Evolutionary conservation across 2,329 filamentous ascomycete genomes (phyloP), one percentile per base, ranked within the genome.

Genomic region (Trichoderma gracile): DNA sequence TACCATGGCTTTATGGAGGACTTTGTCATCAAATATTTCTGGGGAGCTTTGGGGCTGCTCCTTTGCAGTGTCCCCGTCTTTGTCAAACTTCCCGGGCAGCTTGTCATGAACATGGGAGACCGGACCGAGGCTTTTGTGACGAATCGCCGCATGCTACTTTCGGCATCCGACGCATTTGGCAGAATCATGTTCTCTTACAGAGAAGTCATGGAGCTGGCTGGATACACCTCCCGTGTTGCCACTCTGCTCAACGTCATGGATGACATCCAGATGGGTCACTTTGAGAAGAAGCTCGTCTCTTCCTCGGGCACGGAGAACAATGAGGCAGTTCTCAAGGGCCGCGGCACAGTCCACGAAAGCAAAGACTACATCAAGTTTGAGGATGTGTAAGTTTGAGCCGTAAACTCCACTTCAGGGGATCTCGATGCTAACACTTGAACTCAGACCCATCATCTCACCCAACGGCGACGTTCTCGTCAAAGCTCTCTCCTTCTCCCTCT

Each of bases 1-100:
- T 98, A 98, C 76, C 94, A 99, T 75, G 94, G 93, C n/a, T 89
- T 99, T 72, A 97, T 98, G 94, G 95, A 99, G 76, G 95, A 99
- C 76, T 99, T 97, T 77, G 92, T 98, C 65, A 97, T 99, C 78
- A 99, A 99, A 78, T 99, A 99, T 76, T 95, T 98, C 78, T 99
- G 95, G 95, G 95, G 95, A 46, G 94, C 95, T 2, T 78, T 99
- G 49, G 95, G 95, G 1, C 83, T 99, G 68, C 78, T 97, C 68
- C 87, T 99, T 10, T 99, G 95, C 81, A 96, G 92, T 76, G 88
- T 97, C 0, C 95, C 95, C 0, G 94, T 98, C 2, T 99, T 99
- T 76, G 91, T 99, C 82, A 94, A 94, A 77, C 84, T 97, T 19
- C 93, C 93, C 0, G 91, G 90, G 1, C 83, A 88, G 68, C 74